These are phyloP conservation scores for Rhodamnia argentea DNA, from an alignment of 345 rosid genomes.

Conservation along the genomic window DNA sequence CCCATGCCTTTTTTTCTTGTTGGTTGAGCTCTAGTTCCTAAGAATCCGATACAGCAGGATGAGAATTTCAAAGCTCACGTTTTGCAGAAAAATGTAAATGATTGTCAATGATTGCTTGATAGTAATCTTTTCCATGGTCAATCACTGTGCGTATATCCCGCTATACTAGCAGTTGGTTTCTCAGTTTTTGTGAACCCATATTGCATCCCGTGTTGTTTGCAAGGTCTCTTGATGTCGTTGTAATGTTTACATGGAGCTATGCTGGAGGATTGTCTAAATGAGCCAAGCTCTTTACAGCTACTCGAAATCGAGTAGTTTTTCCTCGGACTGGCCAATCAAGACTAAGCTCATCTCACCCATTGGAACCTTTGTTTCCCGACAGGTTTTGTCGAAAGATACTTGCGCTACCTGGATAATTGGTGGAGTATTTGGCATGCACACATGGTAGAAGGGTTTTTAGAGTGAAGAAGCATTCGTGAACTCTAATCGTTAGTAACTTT, in stretches of 20 bases:
- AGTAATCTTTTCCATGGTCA: not conserved
- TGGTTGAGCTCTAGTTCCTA: not conserved
- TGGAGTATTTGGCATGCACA: too few relatives aligned
- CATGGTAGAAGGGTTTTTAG: too few relatives aligned
- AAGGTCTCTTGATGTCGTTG: not conserved
- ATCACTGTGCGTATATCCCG: not conserved
- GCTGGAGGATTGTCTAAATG: not conserved
- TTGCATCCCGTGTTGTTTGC: not conserved
- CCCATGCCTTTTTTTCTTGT: not conserved
- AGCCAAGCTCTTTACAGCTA: not conserved
- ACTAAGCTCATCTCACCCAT: too few relatives aligned
- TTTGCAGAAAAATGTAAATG: not conserved
- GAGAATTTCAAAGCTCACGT: not conserved
- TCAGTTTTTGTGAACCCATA: not conserved
- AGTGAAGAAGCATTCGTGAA: too few relatives aligned
- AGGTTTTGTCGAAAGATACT: too few relatives aligned
- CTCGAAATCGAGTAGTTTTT: not conserved
- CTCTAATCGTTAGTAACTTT: too few relatives aligned
- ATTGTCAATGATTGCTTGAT: not conserved
- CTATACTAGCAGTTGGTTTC: not conserved
- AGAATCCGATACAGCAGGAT: not conserved
- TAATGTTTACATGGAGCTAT: not conserved
- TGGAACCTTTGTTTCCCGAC: too few relatives aligned
- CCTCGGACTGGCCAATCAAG: not conserved
- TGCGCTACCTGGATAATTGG: too few relatives aligned